phyloP scores from a whole-genome alignment of 352 stramenopile genomes.

The Phytophthora kernoviae region DNA sequence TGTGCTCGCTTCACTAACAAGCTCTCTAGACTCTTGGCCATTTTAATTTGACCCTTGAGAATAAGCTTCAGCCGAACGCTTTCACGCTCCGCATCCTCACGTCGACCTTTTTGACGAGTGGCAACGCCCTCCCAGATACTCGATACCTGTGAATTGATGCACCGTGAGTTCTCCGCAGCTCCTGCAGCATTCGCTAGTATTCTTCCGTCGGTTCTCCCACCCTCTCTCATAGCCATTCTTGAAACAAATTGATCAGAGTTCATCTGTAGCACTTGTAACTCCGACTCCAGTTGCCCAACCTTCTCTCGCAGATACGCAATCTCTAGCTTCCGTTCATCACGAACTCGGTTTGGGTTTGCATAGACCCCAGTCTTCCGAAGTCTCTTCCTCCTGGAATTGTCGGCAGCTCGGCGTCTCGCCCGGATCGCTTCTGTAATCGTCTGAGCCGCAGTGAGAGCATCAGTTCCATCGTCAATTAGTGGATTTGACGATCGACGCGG shows the following conservation, averaged over 20 bases:
- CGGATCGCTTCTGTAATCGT: neutral
- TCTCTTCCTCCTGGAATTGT: conserved; percentile 19
- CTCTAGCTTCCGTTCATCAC: conserved; percentile 38
- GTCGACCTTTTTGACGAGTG: conserved; percentile 5
- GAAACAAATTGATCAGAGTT: neutral
- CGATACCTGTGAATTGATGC: neutral
- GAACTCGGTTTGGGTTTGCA: conserved; percentile 26
- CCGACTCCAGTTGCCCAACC: conserved; percentile 38
- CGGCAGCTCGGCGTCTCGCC: neutral
- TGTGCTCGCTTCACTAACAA: conserved; percentile 35
- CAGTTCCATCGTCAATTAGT: conserved; percentile 1
- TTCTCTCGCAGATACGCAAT: conserved; percentile 43
- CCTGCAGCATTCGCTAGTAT: neutral
- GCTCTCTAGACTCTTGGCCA: conserved; percentile 46
- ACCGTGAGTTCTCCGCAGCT: neutral
- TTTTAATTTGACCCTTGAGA: conserved; percentile 52
- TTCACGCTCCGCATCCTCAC: conserved; percentile 30
- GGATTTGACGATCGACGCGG: too few relatives aligned
- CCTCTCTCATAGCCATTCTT: neutral
- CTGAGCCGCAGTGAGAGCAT: neutral
- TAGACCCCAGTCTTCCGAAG: conserved; percentile 15
- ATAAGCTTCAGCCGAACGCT: conserved; percentile 38
- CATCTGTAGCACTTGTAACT: conserved; percentile 24
- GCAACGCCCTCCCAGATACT: conserved; percentile 24
- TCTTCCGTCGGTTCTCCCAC: neutral